Base-by-base conservation (phyloP, 176 grass and related monocot genomes). In the Musa troglodytarum region DNA sequence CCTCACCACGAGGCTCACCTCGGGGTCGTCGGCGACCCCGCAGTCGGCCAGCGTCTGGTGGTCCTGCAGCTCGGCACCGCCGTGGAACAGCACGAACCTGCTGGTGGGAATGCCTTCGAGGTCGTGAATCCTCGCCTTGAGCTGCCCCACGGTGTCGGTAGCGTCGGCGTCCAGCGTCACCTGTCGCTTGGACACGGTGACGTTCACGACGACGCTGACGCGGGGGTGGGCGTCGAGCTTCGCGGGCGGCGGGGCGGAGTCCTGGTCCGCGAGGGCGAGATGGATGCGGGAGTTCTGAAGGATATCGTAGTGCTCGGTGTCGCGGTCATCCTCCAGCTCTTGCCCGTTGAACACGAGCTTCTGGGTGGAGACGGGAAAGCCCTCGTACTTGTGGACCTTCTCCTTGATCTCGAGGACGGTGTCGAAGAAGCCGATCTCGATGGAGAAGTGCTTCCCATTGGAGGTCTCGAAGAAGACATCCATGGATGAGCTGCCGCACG, bases 351-450 rank as follows among this genome's bases (percentile, higher is more conserved):
- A 80, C 63, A 79, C 12, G 24, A 92, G 89, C 19, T 70, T 74
- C 25, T 77, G 53, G 54, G 67, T 12, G 63, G 79, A 53, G 67
- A 75, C 76, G 29, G 81, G 81, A 76, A 73, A 86, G 52, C 86
- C 86, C 1, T 73, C 69, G 72, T 75, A 28, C 13, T 73, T 77
- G 56, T 92, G 83, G 76, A 92, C 76, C 84, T 84, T 89, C 64
- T 78, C 76, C 56, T 89, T 92, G 81, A 92, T 86, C 76, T 92
- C 90, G 20, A 14, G 19, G 64, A 92, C 81, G 4, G 78, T 92
- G 76, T 88, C 86, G 69, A 92, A 92, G 81, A 84, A 92, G 73
- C 86, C 84, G 54, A 89, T 80, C 81, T 92, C 90, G 61, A 92
- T 82, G 73, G 20, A 61, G 81, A 92, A 84, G 17, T 64, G 21